Percentiles rank a stretch among this genome's conserved stretches.
phyloP scores from a whole-genome alignment of 768 basidiomycete species.

The Leucosporidium yakuticum region DNA sequence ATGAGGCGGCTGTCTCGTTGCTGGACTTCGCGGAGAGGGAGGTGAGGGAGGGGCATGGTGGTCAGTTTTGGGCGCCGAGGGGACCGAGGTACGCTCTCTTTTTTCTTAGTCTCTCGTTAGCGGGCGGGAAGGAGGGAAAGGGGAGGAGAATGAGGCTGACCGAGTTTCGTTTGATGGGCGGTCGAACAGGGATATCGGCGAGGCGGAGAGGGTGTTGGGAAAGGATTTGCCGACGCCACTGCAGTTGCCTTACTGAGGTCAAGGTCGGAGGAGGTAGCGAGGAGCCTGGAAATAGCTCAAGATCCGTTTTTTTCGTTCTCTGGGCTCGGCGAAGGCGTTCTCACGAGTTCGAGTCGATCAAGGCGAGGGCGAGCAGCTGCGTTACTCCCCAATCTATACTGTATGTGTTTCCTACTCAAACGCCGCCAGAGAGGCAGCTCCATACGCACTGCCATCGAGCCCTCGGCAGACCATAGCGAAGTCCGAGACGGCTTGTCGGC shows the following conservation, averaged over 20 bases:
- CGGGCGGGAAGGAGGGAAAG: not conserved
- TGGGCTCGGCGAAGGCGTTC: too few relatives aligned
- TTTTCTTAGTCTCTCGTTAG: not conserved
- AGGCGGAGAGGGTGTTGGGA: slow-evolving; percentile 48
- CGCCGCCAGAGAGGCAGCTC: not conserved
- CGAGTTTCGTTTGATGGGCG: not conserved
- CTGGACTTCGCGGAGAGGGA: slow-evolving; percentile 46
- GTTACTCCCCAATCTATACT: not conserved
- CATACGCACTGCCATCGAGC: slow-evolving; percentile 42
- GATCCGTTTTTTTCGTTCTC: too few relatives aligned
- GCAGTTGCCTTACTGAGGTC: slow-evolving; percentile 48
- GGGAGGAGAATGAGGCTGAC: not conserved
- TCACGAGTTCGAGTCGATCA: too few relatives aligned
- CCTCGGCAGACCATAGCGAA: slow-evolving; percentile 47
- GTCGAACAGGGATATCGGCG: slow-evolving; percentile 49
- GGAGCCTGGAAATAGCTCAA: not conserved
- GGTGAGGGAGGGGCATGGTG: slow-evolving; percentile 42
- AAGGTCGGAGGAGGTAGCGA: too few relatives aligned
- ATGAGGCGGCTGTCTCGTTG: slow-evolving; percentile 47
- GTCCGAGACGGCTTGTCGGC: slow-evolving; percentile 45
- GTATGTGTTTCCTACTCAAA: not conserved
- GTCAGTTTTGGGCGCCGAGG: slow-evolving; percentile 51
- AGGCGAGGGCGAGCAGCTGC: too few relatives aligned
- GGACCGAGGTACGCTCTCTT: slow-evolving; percentile 43
- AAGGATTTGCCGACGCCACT: slow-evolving; percentile 47